Base-by-base conservation (phyloP, 73 alveolate species). In the Tetrahymena elliotti region DNA sequence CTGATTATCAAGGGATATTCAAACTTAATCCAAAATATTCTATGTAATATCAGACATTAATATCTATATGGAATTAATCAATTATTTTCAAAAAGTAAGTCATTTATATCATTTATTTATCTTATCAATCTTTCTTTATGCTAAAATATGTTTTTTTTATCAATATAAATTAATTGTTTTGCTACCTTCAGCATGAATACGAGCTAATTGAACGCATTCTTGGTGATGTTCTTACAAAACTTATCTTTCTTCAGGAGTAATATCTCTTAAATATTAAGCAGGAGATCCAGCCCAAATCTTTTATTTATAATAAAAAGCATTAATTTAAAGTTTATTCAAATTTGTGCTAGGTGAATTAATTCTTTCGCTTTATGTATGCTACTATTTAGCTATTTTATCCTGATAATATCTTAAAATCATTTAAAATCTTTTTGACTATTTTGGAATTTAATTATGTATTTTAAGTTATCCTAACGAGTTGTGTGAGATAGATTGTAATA, bases 231-330 rank as follows among this genome's bases (percentile, higher is more conserved):
- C 99, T 83, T 94, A 33, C 24, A 97, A 96, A 54, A 95, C 93
- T 84, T 97, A 97, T 39, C 96, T 96, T 94, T 97, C 99, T 93
- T 96, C 96, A 53, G 97, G 98, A 6, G 99, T 97, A 37, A 97
- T 93, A 92, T 97, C 99, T 95, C 99, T 96, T 38, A 97, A 95
- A 93, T 97, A 97, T 35, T 93, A 41, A 35, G 99, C 99, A 82
- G 99, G 99, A 52, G 98, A 95, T 3, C 99, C 99, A 47, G 99
- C 99, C 98, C 98, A 97, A 54, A 97, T 84, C 94, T 84, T 84
- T 84, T 37, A n/a, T 84, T 47, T 37, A 37, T 84, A 2, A 20
- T 84, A 22, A 94, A 94, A 52, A 83, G 93, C 12, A 88, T 84
- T 84, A 38, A 84, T 84, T 38, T 94, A 39, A 94, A 83, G 93